Evolutionary conservation across 345 rosid genomes (phyloP).

Genomic region (Hibiscus trionum): DNA sequence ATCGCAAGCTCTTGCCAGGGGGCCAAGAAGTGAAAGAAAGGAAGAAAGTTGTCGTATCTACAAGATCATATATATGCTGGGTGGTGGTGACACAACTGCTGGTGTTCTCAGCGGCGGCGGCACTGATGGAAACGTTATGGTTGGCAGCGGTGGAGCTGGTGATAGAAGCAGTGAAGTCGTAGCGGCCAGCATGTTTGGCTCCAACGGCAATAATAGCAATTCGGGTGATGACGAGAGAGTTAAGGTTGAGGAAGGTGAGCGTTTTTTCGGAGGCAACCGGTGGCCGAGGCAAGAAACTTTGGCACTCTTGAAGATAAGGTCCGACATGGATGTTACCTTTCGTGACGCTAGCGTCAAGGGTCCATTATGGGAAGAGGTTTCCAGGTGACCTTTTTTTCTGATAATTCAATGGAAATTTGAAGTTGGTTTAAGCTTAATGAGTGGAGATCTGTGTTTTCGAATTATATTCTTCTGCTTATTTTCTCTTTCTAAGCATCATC

Average conservation of each 20-base stretch:
- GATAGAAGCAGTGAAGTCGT: not conserved
- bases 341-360: not conserved
- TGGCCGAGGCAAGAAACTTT: not conserved
- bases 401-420: too few relatives aligned
- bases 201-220: not conserved
- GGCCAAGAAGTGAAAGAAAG: not conserved
- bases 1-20: not conserved
- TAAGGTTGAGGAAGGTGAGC: not conserved
- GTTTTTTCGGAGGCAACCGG: not conserved
- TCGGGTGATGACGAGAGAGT: not conserved
- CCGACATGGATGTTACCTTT: not conserved
- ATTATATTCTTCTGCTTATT: too few relatives aligned
- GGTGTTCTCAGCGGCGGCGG: not conserved
- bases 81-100: not conserved
- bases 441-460: too few relatives aligned
- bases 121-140: not conserved
- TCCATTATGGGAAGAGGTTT: not conserved
- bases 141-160: too few relatives aligned
- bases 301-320: not conserved
- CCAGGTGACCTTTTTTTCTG: not conserved
- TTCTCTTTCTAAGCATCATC: too few relatives aligned
- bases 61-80: not conserved
- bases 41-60: conserved; percentile 7
- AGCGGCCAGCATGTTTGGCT: not conserved
- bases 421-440: too few relatives aligned